These are phyloP conservation scores for Penicillium lividum DNA, from an alignment of 495 filamentous ascomycete genomes.

Conservation along the genomic window DNA sequence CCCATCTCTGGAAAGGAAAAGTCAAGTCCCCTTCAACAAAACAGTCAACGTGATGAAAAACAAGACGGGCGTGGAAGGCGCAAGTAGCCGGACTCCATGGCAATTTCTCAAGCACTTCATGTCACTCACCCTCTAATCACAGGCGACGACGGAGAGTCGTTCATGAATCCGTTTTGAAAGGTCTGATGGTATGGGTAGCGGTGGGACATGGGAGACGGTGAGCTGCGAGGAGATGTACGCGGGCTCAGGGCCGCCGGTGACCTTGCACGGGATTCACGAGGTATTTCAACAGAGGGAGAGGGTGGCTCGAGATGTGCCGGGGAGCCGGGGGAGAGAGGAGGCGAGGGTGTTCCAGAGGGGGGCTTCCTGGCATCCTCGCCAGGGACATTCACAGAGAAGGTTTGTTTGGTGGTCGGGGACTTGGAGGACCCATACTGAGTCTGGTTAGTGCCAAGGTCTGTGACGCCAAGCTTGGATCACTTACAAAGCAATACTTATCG, in stretches of 20 bases:
- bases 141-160: constrained; percentile 46
- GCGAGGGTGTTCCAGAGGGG: constrained; percentile 20
- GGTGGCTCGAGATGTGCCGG: constrained; percentile 22
- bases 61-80: constrained; percentile 6
- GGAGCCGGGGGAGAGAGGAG: constrained; percentile 29
- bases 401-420: constrained; percentile 15
- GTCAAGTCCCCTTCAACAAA: constrained; percentile 24
- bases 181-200: constrained; percentile 43
- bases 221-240: constrained; percentile 29
- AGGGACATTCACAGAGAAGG: constrained; percentile 19
- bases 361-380: constrained; percentile 18
- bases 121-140: constrained; percentile 47
- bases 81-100: constrained; percentile 14
- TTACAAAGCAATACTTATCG: constrained; percentile 98
- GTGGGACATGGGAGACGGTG: constrained; percentile 41
- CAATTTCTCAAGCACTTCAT: constrained; percentile 18
- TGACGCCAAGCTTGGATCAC: constrained; percentile 45
- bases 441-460: constrained; percentile 15
- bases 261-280: constrained; percentile 19
- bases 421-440: constrained; percentile 50
- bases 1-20: constrained; percentile 20
- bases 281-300: constrained; percentile 9
- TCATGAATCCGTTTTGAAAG: constrained; percentile 43
- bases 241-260: constrained; percentile 24
- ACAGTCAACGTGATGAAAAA: constrained; percentile 23